These are phyloP conservation scores for Cyberlindnera euphorbiiphila DNA, from an alignment of 805 yeast genomes.

Conservation along the genomic window DNA sequence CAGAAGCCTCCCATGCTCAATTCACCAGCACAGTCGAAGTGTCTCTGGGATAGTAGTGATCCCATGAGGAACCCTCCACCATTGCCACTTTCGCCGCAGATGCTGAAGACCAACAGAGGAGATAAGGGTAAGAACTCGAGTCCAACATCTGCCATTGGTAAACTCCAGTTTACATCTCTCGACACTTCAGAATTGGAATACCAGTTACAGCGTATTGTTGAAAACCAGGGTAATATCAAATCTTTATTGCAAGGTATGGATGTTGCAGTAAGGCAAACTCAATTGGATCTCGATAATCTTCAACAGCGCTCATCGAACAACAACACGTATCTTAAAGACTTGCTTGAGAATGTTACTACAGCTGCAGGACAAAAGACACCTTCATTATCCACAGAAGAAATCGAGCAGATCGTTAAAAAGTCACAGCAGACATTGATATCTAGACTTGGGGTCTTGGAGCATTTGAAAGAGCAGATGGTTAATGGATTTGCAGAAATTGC, in stretches of 20 bases:
- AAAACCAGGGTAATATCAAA: conserved; percentile 29
- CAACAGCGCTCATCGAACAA: conserved; percentile 28
- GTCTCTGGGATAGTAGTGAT: conserved; percentile 38
- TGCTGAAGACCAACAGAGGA: conserved; percentile 27
- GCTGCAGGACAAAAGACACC: not conserved
- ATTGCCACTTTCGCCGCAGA: conserved; percentile 37
- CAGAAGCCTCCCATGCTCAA: conserved; percentile 9
- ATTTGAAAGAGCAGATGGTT: not conserved
- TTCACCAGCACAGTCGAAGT: conserved; percentile 19
- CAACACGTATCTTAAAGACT: conserved; percentile 26
- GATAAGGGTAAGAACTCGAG: conserved; percentile 9
- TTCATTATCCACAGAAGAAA: not conserved
- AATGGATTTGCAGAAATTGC: too few relatives aligned
- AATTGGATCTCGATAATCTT: conserved; percentile 26
- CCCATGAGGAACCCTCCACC: conserved; percentile 40
- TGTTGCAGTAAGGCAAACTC: conserved; percentile 27
- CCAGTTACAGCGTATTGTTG: conserved; percentile 27
- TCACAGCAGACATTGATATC: not conserved
- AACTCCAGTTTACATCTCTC: conserved; percentile 20
- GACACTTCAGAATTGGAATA: conserved; percentile 25
- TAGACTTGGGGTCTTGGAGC: not conserved
- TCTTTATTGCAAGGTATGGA: conserved; percentile 27
- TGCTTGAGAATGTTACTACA: conserved; percentile 20
- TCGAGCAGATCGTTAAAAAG: not conserved
- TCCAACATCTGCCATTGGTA: conserved; percentile 23